Percentiles rank a stretch among this genome's conserved stretches.
Evolutionary conservation across 176 grass and related monocot species (phyloP).

Genomic region (Avena sativa): DNA sequence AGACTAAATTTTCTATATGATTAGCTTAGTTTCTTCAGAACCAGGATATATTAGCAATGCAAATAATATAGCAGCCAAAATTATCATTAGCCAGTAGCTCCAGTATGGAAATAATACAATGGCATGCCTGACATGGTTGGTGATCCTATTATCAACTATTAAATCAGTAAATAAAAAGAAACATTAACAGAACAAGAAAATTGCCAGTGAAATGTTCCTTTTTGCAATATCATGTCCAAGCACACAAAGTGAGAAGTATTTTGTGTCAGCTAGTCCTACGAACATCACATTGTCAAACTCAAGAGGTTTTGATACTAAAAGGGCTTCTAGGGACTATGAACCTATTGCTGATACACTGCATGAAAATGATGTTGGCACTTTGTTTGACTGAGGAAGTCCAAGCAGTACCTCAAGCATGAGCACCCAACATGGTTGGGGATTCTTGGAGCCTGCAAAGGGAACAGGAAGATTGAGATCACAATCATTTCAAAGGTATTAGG

Average conservation of each 20-base stretch:
- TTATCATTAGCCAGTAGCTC: conserved; percentile 5
- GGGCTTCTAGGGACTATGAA: conserved; percentile 18
- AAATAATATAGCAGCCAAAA: background rate
- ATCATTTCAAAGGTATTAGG: conserved; percentile 27
- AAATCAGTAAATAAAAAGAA: background rate
- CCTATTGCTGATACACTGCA: conserved; percentile 11
- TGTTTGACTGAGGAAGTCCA: conserved; percentile 20
- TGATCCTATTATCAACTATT: conserved; percentile 21
- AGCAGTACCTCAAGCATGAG: conserved; percentile 91
- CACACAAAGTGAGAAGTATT: background rate
- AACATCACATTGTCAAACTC: background rate
- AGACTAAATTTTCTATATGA: conserved; percentile 17
- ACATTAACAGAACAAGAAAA: background rate
- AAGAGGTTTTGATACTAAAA: background rate
- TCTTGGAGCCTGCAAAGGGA: conserved; percentile 54
- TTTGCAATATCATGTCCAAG: conserved; percentile 15
- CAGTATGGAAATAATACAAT: background rate
- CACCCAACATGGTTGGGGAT: conserved; percentile 83
- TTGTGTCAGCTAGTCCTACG: conserved; percentile 31
- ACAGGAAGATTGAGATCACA: conserved; percentile 17
- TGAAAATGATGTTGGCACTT: conserved; percentile 12
- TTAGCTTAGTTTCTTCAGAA: background rate
- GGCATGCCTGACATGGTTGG: background rate
- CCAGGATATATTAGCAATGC: background rate
- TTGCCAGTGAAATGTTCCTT: conserved; percentile 13